Evolutionary conservation across 2,329 filamentous ascomycete species (phyloP).

Genomic region (Fusarium nisikadoi): DNA sequence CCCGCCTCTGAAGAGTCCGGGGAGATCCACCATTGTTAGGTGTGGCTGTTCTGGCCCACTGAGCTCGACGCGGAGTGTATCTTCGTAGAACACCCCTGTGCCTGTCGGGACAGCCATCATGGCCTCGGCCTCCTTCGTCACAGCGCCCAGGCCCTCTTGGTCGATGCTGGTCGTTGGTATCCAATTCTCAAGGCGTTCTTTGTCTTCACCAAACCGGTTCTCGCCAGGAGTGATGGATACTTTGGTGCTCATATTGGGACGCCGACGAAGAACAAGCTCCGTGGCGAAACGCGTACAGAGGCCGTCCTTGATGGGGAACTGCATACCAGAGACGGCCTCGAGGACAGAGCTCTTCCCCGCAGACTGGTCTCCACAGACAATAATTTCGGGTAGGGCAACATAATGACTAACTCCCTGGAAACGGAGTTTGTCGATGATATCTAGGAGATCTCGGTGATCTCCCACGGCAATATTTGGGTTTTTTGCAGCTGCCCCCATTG

Average conservation of each 20-base stretch:
- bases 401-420: slow-evolving; percentile 51
- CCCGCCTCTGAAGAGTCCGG: slow-evolving; percentile 57
- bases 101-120: slow-evolving; percentile 60
- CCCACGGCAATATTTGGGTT: neutral
- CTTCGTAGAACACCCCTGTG: slow-evolving; percentile 55
- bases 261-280: slow-evolving; percentile 64
- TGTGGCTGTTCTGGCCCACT: slow-evolving; percentile 60
- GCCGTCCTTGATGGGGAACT: slow-evolving; percentile 68
- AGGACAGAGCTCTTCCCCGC: slow-evolving; percentile 73
- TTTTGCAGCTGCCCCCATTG: neutral
- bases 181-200: neutral
- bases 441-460: slow-evolving; percentile 31
- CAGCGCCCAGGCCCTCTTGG: slow-evolving; percentile 27
- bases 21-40: slow-evolving; percentile 69
- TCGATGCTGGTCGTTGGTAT: slow-evolving; percentile 37
- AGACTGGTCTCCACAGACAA: slow-evolving; percentile 70
- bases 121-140: slow-evolving; percentile 54
- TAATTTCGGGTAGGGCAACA: slow-evolving; percentile 56
- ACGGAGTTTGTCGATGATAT: slow-evolving; percentile 52
- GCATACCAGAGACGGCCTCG: slow-evolving; percentile 70
- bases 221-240: slow-evolving; percentile 46
- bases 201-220: neutral
- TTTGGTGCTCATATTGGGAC: slow-evolving; percentile 44
- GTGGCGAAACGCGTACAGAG: slow-evolving; percentile 72
- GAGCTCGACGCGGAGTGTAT: slow-evolving; percentile 62